These are phyloP conservation scores for Discostella stelligera DNA, from an alignment of 352 stramenopile genomes.

Conservation along the genomic window DNA sequence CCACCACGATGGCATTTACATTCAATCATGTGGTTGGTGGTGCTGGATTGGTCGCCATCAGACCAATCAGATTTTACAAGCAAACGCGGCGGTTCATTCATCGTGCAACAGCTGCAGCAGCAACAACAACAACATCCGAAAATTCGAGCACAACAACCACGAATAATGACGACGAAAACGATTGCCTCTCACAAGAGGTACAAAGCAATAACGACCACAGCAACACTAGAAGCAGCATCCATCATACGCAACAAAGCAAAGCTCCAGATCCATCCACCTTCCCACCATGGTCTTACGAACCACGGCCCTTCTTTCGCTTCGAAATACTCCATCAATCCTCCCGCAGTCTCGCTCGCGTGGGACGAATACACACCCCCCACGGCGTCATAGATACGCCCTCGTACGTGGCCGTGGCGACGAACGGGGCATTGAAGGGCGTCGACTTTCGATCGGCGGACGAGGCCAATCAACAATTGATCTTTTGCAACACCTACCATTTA, in stretches of 20 bases:
- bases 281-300: conserved; percentile 67
- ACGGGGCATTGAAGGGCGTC: conserved; percentile 82
- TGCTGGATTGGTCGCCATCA: not conserved
- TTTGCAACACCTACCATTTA: conserved; percentile 88
- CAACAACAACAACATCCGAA: not conserved
- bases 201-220: not conserved
- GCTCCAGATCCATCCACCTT: conserved; percentile 56
- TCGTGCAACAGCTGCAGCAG: not conserved
- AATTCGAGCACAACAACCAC: not conserved
- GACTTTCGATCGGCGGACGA: conserved; percentile 69
- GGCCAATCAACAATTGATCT: conserved; percentile 80
- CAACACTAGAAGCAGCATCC: not conserved
- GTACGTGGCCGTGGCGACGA: conserved; percentile 85
- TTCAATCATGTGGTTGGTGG: not conserved
- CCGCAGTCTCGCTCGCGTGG: conserved; percentile 80
- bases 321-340: conserved; percentile 82
- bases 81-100: not conserved
- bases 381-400: conserved; percentile 83
- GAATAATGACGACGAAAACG: not conserved
- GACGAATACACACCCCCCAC: conserved; percentile 83
- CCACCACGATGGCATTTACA: not conserved
- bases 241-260: not conserved
- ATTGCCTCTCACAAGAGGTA: not conserved
- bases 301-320: conserved; percentile 75
- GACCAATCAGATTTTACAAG: not conserved